Evolutionary conservation across 495 filamentous ascomycete genomes (phyloP), one percentile per base, ranked within the genome.

Genomic region (Daldinia grandis): DNA sequence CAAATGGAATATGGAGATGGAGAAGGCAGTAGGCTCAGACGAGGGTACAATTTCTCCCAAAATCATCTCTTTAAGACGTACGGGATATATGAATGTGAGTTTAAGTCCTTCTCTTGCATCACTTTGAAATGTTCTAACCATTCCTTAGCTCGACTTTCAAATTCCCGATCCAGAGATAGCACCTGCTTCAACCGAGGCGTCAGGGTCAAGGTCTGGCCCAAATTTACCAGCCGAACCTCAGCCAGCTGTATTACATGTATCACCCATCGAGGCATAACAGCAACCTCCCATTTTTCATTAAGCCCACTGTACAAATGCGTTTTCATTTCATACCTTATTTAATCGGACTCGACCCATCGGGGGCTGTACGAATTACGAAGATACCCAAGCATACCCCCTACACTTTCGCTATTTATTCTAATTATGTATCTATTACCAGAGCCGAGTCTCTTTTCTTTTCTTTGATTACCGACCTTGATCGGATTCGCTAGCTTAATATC

Each of bases 21-120:
- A 84, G 72, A 85, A 83, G 72, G 79, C 83, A 33, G 81, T 80
- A 12, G 81, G 79, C 56, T 79, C 76, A 14, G 87, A 84, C 64
- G 88, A 79, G 78, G 87, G 76, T 66, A 79, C 66, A 79, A 83
- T 88, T 5, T 68, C 83, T 12, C 91, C 93, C 3, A 88, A 84
- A 72, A 90, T 96, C 64, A 87, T 96, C 72, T 86, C 90, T 54
- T 80, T 97, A 64, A 87, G 92, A 71, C 84, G 90, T 73, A 94
- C 94, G 35, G 94, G 92, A 15, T 98, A 97, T 78, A 89, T 97
- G 90, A 93, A 88, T 80, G 89, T 92, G 76, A 76, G 88, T 79
- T 30, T 28, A n/a, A n/a, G 9, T 37, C 19, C 35, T 24, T 21
- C 5, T 47, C 53, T 12, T 37, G 5, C 58, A 24, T 38, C 37